These are phyloP conservation scores for Coelastrella sp. DNA, from an alignment of 139 green algal genomes.

Conservation along the genomic window DNA sequence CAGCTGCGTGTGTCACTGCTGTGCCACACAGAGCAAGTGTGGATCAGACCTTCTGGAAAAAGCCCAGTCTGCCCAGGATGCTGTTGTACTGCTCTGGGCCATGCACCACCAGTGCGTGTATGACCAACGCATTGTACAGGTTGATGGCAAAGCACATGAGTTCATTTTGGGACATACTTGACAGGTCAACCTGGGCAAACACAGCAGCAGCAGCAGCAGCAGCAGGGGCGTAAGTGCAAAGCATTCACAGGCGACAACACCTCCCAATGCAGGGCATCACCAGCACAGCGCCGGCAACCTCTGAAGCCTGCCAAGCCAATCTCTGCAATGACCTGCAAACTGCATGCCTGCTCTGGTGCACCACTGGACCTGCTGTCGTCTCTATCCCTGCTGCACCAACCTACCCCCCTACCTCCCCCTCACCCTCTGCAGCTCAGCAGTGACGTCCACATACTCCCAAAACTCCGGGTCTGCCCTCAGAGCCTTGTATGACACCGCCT, in stretches of 20 bases:
- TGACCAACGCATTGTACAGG: conserved; percentile 92
- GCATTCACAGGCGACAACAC: no score
- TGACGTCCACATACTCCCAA: conserved; percentile 69
- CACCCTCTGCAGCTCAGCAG: conserved; percentile 82
- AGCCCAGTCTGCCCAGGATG: conserved; percentile 52
- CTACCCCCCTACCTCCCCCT: neutral
- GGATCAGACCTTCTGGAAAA: conserved; percentile 56
- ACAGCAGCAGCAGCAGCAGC: neutral
- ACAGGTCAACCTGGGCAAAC: conserved; percentile 68
- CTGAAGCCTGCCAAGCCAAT: neutral
- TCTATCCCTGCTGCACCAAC: neutral
- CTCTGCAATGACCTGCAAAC: neutral
- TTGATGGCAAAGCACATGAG: conserved; percentile 94
- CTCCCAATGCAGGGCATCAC: no score
- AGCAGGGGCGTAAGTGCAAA: neutral
- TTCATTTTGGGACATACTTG: conserved; percentile 65
- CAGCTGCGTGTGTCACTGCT: neutral
- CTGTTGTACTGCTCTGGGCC: conserved; percentile 42
- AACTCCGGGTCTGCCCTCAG: conserved; percentile 75
- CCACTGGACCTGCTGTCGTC: neutral
- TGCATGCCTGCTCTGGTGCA: neutral
- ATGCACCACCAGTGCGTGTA: conserved; percentile 80
- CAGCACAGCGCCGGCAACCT: neutral
- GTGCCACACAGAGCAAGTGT: no score
- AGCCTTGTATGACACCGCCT: conserved; percentile 74